phyloP scores from a whole-genome alignment of 2,329 filamentous ascomycete species.

The Waltergamsia citrina region DNA sequence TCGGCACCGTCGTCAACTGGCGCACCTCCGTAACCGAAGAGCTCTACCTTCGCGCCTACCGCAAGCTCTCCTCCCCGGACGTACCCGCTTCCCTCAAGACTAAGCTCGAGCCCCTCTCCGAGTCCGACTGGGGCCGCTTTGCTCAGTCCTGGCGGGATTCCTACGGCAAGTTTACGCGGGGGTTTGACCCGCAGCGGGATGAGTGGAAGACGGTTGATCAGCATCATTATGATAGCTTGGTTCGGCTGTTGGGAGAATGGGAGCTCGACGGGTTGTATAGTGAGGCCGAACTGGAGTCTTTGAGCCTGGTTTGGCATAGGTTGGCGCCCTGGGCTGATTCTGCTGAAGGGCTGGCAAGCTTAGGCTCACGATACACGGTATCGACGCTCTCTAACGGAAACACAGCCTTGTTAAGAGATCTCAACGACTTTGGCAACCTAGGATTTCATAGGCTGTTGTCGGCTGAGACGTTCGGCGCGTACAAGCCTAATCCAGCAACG shows the following conservation, averaged over 20 bases:
- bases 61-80: conserved; percentile 33
- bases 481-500: conserved; percentile 61
- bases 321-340: conserved; percentile 62
- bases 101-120: conserved; percentile 39
- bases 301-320: conserved; percentile 64
- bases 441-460: conserved; percentile 55
- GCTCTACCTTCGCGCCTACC: conserved; percentile 39
- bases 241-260: conserved; percentile 45
- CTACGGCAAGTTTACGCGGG: conserved; percentile 51
- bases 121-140: conserved; percentile 52
- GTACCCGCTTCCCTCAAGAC: conserved; percentile 30
- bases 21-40: conserved; percentile 54
- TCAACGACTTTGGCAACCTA: conserved; percentile 47
- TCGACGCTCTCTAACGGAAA: conserved; percentile 72
- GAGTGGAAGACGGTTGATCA: conserved; percentile 63
- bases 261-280: conserved; percentile 49
- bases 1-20: conserved; percentile 77
- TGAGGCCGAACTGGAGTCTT: conserved; percentile 50
- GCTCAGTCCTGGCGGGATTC: conserved; percentile 61
- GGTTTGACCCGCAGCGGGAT: conserved; percentile 35
- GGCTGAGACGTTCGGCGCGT: conserved; percentile 61
- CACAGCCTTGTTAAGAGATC: conserved; percentile 52
- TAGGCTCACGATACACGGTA: conserved; percentile 41
- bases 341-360: conserved; percentile 39
- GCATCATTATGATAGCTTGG: conserved; percentile 57